A percentile compares a stretch with the other conserved stretches of the same genome.
These are phyloP conservation scores for Geotrichum fermentans DNA, from an alignment of 1,139 yeast genomes.

Conservation along the genomic window DNA sequence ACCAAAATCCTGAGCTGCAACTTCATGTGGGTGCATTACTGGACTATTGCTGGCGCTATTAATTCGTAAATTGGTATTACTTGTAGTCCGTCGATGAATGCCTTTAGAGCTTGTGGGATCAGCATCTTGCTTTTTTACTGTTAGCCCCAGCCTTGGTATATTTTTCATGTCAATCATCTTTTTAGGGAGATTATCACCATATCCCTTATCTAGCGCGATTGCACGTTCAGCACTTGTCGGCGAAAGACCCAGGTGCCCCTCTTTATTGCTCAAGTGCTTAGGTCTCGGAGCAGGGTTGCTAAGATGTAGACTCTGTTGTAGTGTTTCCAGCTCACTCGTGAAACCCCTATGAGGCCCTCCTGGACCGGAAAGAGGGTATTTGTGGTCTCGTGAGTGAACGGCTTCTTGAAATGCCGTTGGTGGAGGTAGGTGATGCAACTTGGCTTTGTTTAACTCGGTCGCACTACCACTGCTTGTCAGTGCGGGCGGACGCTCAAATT, in stretches of 20 bases:
- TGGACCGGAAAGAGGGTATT: background rate
- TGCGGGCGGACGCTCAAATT: background rate
- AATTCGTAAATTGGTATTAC: background rate
- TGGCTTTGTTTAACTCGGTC: background rate
- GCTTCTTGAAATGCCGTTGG: background rate
- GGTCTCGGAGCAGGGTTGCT: conserved; percentile 13
- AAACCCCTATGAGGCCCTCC: too few species aligned
- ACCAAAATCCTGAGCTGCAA: conserved; percentile 1
- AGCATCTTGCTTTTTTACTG: background rate
- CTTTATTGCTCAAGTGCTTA: conserved; percentile 2
- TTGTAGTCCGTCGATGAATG: background rate
- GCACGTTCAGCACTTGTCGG: conserved; percentile 11
- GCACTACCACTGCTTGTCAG: background rate
- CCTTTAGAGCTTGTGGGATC: background rate
- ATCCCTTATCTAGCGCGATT: conserved; percentile 1
- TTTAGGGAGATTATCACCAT: background rate
- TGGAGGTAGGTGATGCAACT: conserved; percentile 3
- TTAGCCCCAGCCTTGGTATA: background rate
- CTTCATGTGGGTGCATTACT: conserved; percentile 6
- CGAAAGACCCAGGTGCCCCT: conserved; percentile 7
- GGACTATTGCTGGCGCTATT: conserved; percentile 9
- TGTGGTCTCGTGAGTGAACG: background rate
- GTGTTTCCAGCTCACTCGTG: conserved; percentile 3
- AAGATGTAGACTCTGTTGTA: conserved; percentile 4
- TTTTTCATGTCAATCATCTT: background rate